Evolutionary conservation across 169 alveolate genomes (phyloP).

Genomic region (Perkinsus marinus): DNA sequence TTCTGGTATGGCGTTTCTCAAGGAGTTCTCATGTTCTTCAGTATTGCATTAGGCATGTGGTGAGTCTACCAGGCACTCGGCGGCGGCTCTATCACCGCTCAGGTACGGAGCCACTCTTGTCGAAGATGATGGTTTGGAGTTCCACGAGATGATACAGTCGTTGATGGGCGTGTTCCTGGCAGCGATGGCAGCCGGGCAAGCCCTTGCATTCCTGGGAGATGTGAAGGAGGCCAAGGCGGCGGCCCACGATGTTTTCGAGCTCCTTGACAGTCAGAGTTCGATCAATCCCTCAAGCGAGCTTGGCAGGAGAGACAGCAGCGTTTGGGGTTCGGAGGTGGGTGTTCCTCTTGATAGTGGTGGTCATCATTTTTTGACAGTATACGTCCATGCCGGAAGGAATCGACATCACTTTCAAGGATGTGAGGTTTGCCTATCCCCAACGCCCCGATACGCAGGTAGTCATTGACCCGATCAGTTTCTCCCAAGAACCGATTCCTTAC

Average conservation of each 20-base stretch:
- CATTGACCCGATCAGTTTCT: neutral
- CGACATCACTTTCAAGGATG: neutral
- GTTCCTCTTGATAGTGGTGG: no score
- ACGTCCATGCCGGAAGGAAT: neutral
- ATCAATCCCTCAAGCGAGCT: neutral
- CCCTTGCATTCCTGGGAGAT: neutral
- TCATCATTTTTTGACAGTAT: no score
- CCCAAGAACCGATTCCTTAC: neutral
- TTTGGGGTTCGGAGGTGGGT: no score
- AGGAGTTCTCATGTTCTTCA: constrained; percentile 13
- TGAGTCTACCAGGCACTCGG: no score
- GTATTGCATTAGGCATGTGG: no score
- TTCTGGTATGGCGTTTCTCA: constrained; percentile 43
- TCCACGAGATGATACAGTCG: neutral
- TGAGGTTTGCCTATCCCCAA: neutral
- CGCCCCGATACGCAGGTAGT: neutral
- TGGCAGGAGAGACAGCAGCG: no score
- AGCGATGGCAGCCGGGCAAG: neutral
- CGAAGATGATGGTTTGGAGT: neutral
- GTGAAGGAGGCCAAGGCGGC: neutral
- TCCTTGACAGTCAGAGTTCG: neutral
- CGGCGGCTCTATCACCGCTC: no score
- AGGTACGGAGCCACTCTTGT: neutral
- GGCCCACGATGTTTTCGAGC: neutral
- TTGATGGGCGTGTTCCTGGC: neutral